Evolutionary conservation across 1,139 yeast genomes (phyloP).

Genomic region (Pichiaceae sp.): DNA sequence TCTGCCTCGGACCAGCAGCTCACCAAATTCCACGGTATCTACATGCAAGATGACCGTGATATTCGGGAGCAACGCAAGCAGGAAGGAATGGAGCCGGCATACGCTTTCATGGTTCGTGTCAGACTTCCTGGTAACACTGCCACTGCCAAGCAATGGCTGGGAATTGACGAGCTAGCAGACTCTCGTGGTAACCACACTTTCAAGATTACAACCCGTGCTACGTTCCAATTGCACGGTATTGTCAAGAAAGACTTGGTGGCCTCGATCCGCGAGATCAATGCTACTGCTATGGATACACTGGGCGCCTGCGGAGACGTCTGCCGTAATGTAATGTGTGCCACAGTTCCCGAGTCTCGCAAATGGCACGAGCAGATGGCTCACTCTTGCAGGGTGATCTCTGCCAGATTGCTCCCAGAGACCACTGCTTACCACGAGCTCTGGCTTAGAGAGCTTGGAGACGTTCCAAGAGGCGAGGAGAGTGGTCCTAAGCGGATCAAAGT

Average conservation of each 20-base stretch:
- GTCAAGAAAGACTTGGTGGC: slow-evolving; percentile 86
- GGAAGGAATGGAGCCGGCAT: slow-evolving; percentile 91
- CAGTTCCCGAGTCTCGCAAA: slow-evolving; percentile 77
- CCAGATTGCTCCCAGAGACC: slow-evolving; percentile 78
- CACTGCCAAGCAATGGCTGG: slow-evolving; percentile 81
- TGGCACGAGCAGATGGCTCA: slow-evolving; percentile 69
- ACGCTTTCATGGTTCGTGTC: slow-evolving; percentile 92
- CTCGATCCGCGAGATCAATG: slow-evolving; percentile 87
- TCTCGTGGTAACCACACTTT: slow-evolving; percentile 87
- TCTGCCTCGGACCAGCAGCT: slow-evolving; percentile 90
- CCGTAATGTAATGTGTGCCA: slow-evolving; percentile 90
- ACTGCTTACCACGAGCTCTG: slow-evolving; percentile 97
- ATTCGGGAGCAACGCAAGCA: slow-evolving; percentile 86
- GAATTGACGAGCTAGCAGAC: slow-evolving; percentile 76
- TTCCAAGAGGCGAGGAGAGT: slow-evolving; percentile 51
- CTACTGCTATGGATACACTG: slow-evolving; percentile 83
- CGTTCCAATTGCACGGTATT: slow-evolving; percentile 94
- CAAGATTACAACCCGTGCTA: slow-evolving; percentile 93
- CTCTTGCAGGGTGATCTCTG: slow-evolving; percentile 61
- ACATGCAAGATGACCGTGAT: slow-evolving; percentile 98
- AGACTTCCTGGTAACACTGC: slow-evolving; percentile 93
- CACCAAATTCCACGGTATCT: slow-evolving; percentile 96
- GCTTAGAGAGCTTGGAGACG: slow-evolving; percentile 70
- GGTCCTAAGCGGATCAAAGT: slow-evolving; percentile 81
- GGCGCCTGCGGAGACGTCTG: slow-evolving; percentile 99